These are phyloP conservation scores for Penicillium sp. DNA, from an alignment of 2,329 filamentous ascomycete genomes.

Conservation along the genomic window DNA sequence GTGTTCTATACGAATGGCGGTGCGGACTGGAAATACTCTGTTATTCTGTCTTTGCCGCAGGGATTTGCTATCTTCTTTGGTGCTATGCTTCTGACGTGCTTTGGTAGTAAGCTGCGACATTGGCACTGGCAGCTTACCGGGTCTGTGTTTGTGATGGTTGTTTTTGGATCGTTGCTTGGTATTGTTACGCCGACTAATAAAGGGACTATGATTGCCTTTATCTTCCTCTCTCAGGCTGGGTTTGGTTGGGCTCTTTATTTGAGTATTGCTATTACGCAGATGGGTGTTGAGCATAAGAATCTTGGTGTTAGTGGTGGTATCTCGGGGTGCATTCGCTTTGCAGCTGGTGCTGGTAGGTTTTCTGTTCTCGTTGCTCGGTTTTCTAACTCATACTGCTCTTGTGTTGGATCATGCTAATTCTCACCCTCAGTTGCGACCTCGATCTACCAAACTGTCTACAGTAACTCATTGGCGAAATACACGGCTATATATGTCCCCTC, in stretches of 20 bases:
- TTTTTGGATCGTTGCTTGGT: constrained; percentile 47
- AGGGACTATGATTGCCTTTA: constrained; percentile 47
- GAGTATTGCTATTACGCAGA: constrained; percentile 49
- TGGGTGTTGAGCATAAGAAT: constrained; percentile 50
- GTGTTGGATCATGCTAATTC: neutral
- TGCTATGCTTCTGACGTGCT: constrained; percentile 39
- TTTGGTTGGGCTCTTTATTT: constrained; percentile 51
- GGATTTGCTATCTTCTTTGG: constrained; percentile 46
- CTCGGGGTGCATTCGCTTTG: constrained; percentile 44
- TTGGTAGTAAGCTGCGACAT: constrained; percentile 44
- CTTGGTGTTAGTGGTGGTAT: constrained; percentile 47
- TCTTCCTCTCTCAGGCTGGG: constrained; percentile 45
- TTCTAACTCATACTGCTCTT: neutral
- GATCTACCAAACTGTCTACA: constrained; percentile 44
- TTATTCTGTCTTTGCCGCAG: constrained; percentile 43
- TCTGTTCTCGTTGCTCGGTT: neutral
- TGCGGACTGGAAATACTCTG: constrained; percentile 33
- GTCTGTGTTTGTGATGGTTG: constrained; percentile 46
- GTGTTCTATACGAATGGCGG: constrained; percentile 42
- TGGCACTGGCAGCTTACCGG: constrained; percentile 49
- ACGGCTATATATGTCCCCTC: constrained; percentile 32
- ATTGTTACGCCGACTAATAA: constrained; percentile 44
- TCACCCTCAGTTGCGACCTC: constrained; percentile 33
- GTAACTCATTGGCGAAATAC: constrained; percentile 33
- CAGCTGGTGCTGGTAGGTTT: constrained; percentile 35